Percentiles rank a stretch among this genome's conserved stretches.
phyloP scores from a whole-genome alignment of 305 asterid genomes.

The Fraxinus paxiana region DNA sequence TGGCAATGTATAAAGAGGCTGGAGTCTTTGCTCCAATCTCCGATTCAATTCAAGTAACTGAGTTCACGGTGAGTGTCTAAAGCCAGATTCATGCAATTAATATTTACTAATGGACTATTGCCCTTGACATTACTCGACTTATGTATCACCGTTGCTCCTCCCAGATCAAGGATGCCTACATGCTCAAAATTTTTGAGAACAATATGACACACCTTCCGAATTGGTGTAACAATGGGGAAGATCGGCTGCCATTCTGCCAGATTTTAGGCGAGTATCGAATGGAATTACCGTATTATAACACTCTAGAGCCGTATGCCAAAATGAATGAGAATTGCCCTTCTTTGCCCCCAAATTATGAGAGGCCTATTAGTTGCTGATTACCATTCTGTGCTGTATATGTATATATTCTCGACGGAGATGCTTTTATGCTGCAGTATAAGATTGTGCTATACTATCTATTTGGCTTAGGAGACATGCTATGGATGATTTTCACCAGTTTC shows the following conservation, averaged over 20 bases:
- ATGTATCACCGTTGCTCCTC: neutral
- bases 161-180: slow-evolving; percentile 92
- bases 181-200: slow-evolving; percentile 77
- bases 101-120: neutral
- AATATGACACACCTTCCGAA: slow-evolving; percentile 69
- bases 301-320: slow-evolving; percentile 75
- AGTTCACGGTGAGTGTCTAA: slow-evolving; percentile 69
- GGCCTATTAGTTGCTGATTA: slow-evolving; percentile 61
- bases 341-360: slow-evolving; percentile 77
- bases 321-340: slow-evolving; percentile 98
- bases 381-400: neutral
- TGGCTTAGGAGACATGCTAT: slow-evolving; percentile 13
- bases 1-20: slow-evolving; percentile 90
- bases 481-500: slow-evolving; percentile 10
- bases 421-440: slow-evolving; percentile 16
- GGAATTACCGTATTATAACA: slow-evolving; percentile 86
- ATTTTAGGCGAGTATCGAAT: slow-evolving; percentile 80
- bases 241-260: slow-evolving; percentile 81
- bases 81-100: neutral
- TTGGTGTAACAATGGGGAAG: slow-evolving; percentile 73
- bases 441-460: slow-evolving; percentile 24
- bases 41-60: slow-evolving; percentile 86
- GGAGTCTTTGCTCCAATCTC: slow-evolving; percentile 80
- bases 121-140: neutral
- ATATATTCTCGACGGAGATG: slow-evolving; percentile 9